Conservation (phyloP, 106 monocot genomes). For the Cymbidium sinense region DNA sequence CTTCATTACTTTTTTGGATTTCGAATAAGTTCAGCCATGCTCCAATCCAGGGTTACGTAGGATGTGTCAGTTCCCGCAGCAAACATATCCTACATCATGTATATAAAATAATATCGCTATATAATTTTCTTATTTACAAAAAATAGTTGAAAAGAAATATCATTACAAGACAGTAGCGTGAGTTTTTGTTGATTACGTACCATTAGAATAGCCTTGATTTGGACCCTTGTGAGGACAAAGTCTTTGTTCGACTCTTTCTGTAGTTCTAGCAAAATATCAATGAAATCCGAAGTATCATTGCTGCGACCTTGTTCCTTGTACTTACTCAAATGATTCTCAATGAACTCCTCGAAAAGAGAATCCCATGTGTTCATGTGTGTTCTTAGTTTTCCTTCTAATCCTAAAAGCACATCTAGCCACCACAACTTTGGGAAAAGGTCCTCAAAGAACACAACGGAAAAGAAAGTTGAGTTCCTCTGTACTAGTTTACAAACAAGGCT, state of each 20-base stretch:
- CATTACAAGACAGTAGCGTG: too few relatives aligned
- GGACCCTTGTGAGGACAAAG: constrained; percentile 2
- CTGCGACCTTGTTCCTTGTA: not conserved
- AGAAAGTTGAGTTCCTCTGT: not conserved
- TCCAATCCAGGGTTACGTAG: constrained; percentile 7
- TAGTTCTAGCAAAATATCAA: constrained; percentile 34
- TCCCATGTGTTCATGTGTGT: constrained; percentile 18
- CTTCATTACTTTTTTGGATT: constrained; percentile 8
- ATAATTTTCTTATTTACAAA: not conserved
- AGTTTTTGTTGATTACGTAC: constrained; percentile 10
- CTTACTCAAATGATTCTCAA: constrained; percentile 15
- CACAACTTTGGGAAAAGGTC: constrained; percentile 31
- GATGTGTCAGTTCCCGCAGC: constrained; percentile 17
- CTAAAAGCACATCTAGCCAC: constrained; percentile 19
- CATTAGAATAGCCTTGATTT: constrained; percentile 18
- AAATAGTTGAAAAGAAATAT: not conserved
- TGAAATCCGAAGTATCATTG: constrained; percentile 11
- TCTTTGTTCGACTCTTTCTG: constrained; percentile 6
- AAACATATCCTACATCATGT: constrained; percentile 10
- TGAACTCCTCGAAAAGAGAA: constrained; percentile 23
- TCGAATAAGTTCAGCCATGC: constrained; percentile 10
- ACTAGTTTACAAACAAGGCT: not conserved
- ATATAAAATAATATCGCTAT: not conserved
- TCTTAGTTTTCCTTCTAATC: constrained; percentile 13
- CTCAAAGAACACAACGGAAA: constrained; percentile 2